These are phyloP conservation scores for Manihot esculenta DNA, from an alignment of 441 rosid genomes.

Conservation along the genomic window DNA sequence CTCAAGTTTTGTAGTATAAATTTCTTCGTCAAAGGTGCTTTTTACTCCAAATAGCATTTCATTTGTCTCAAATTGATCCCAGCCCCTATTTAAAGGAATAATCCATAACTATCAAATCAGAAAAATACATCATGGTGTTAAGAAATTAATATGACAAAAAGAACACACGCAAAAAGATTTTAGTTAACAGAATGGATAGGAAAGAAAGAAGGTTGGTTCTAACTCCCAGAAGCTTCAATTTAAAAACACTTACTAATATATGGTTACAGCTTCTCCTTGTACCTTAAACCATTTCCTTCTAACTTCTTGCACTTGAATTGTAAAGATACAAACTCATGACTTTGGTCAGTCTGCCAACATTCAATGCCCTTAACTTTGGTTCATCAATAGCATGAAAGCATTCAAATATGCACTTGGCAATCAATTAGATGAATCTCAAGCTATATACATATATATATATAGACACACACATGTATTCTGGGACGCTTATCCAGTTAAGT, in stretches of 20 bases:
- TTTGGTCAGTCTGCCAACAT: neutral
- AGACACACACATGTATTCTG: too few relatives aligned
- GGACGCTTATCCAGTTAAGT: neutral
- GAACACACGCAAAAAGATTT: neutral
- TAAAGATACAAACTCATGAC: neutral
- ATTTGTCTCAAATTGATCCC: conserved; percentile 92
- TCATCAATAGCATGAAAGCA: neutral
- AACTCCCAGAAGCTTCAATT: neutral
- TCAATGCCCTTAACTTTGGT: neutral
- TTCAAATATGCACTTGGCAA: neutral
- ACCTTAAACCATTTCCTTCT: neutral
- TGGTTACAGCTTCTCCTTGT: neutral
- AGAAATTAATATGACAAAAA: neutral
- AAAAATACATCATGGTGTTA: neutral
- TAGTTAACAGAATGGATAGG: neutral
- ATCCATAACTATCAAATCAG: conserved; percentile 20
- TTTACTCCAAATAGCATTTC: conserved; percentile 72
- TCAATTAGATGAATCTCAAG: neutral
- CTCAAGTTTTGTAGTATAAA: conserved; percentile 82
- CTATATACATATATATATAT: neutral
- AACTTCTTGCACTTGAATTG: neutral
- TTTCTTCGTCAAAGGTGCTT: conserved; percentile 84
- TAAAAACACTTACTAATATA: neutral
- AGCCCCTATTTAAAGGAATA: conserved; percentile 44
- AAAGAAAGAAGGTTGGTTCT: neutral